Conservation (phyloP, 306 rosid genomes). For the Acmispon strigosus region DNA sequence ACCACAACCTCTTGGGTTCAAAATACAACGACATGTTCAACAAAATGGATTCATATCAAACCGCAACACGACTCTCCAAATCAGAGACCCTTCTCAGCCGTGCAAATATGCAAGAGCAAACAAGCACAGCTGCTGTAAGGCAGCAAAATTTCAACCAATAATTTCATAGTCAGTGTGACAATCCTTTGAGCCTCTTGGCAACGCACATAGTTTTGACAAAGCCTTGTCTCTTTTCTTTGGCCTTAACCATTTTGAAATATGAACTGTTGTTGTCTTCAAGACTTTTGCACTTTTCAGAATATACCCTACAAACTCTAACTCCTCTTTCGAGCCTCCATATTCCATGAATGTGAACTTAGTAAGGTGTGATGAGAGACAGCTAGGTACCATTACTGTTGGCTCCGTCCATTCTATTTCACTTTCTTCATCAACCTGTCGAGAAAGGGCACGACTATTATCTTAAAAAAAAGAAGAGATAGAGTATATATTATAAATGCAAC, state of each 20-base stretch:
- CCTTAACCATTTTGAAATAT: background rate
- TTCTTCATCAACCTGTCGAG: background rate
- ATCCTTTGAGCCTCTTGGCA: background rate
- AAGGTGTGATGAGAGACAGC: background rate
- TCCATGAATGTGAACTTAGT: background rate
- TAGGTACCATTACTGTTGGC: background rate
- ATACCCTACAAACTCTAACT: background rate
- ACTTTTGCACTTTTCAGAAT: background rate
- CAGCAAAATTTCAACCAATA: background rate
- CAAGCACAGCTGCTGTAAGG: no score
- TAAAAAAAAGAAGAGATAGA: background rate
- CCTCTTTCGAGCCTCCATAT: background rate
- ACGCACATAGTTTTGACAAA: background rate
- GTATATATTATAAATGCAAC: background rate
- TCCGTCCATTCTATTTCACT: background rate
- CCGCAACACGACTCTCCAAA: no score
- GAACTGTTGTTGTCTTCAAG: background rate
- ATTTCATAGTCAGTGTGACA: background rate
- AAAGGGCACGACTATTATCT: no score
- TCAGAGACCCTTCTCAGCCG: no score
- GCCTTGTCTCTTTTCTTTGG: background rate
- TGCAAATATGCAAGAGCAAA: no score
- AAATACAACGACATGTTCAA: no score
- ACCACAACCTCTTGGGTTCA: no score
- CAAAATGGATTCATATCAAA: no score